Percentiles rank a stretch among this genome's conserved stretches.
These are phyloP conservation scores for Solanum medicagineum DNA, from an alignment of 257 asterid species.

Conservation along the genomic window DNA sequence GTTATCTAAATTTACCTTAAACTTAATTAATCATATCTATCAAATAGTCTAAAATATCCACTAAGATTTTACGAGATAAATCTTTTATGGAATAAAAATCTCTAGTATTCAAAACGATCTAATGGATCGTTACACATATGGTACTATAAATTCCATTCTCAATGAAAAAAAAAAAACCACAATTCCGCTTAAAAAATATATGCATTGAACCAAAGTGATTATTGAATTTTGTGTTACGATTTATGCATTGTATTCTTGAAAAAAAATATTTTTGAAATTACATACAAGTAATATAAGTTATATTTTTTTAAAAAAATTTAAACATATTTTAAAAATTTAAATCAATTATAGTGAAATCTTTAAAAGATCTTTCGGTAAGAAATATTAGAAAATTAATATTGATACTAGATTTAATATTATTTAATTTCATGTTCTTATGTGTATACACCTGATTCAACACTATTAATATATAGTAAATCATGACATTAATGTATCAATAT, in stretches of 20 bases:
- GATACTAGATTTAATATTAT: not conserved
- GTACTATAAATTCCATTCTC: not conserved
- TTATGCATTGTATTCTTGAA: not conserved
- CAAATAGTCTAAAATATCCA: too few relatives aligned
- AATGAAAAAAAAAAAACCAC: not conserved
- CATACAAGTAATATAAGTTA: not conserved
- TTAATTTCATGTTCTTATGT: not conserved
- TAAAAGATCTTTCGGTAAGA: too few relatives aligned
- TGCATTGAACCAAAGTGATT: not conserved
- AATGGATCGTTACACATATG: not conserved
- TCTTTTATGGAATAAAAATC: too few relatives aligned
- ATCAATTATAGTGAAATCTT: too few relatives aligned
- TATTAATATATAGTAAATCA: too few relatives aligned
- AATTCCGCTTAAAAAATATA: not conserved
- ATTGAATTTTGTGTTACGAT: not conserved
- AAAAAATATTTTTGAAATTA: not conserved
- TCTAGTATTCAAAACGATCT: too few relatives aligned
- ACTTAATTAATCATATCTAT: too few relatives aligned
- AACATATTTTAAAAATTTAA: too few relatives aligned
- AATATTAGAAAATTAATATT: not conserved
- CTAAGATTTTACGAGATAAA: too few relatives aligned
- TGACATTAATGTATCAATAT: not conserved
- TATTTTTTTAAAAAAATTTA: not conserved
- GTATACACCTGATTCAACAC: not conserved
- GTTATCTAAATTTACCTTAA: too few relatives aligned